phyloP scores from a whole-genome alignment of 2,329 filamentous ascomycete species.

The Bimuria novae-zelandiae region DNA sequence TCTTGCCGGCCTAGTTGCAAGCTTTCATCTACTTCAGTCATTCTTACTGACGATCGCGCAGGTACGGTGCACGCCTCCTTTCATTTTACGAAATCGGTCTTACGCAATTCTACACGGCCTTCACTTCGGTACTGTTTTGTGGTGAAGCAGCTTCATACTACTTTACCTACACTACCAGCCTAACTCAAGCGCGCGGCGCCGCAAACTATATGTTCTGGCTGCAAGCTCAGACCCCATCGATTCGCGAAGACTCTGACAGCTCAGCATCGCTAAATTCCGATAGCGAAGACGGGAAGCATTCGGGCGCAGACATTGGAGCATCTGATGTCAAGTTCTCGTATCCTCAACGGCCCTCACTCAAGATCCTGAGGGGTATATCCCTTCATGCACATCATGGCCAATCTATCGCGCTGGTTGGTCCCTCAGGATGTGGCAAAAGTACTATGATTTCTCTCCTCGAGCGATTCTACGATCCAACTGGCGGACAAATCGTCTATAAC shows the following conservation, averaged over 20 bases:
- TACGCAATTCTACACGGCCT: slow-evolving; percentile 69
- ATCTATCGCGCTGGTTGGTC: slow-evolving; percentile 86
- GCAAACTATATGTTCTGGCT: slow-evolving; percentile 61
- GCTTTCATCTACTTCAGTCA: too few species aligned
- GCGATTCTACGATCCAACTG: slow-evolving; percentile 88
- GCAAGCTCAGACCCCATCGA: slow-evolving; percentile 41
- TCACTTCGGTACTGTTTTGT: background rate
- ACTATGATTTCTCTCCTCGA: slow-evolving; percentile 91
- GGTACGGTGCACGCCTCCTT: slow-evolving; percentile 17
- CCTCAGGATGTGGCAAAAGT: slow-evolving; percentile 90
- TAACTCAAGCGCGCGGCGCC: slow-evolving; percentile 92
- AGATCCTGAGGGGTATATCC: slow-evolving; percentile 81
- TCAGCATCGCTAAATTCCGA: slow-evolving; percentile 28
- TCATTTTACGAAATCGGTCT: background rate
- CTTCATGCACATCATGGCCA: slow-evolving; percentile 71
- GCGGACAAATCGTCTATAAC: slow-evolving; percentile 79
- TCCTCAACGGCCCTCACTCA: slow-evolving; percentile 75
- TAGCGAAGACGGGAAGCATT: slow-evolving; percentile 33
- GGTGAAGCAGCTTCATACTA: background rate
- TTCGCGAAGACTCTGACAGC: slow-evolving; percentile 41
- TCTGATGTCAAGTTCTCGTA: slow-evolving; percentile 77
- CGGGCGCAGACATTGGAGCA: background rate
- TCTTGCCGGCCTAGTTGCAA: too few species aligned
- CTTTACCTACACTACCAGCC: slow-evolving; percentile 94
- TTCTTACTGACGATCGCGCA: too few species aligned